These are phyloP conservation scores for Lentinus tigrinus DNA, from an alignment of 768 basidiomycete species.

Conservation along the genomic window DNA sequence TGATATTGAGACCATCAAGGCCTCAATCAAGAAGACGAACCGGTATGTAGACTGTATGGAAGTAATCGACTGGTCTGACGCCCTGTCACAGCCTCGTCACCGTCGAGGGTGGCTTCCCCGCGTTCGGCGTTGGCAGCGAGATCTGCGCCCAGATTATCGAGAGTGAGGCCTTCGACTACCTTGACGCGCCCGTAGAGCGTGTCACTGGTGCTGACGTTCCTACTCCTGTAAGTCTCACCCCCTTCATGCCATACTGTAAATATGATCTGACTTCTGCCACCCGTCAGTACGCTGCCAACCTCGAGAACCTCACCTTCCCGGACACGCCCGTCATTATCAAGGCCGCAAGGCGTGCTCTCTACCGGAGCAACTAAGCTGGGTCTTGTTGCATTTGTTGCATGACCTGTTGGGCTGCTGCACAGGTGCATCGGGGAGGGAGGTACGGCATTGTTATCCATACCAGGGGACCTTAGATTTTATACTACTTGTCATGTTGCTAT, in stretches of 20 bases:
- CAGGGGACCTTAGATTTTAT: slow-evolving; percentile 19
- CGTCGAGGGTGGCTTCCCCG: slow-evolving; percentile 98
- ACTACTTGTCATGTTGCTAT: slow-evolving; percentile 22
- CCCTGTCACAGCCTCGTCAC: slow-evolving; percentile 70
- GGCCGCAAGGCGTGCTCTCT: slow-evolving; percentile 91
- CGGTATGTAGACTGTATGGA: slow-evolving; percentile 46
- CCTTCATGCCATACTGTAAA: slow-evolving; percentile 5
- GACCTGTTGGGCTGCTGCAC: not conserved
- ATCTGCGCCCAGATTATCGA: slow-evolving; percentile 97
- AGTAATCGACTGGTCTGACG: not conserved
- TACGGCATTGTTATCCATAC: not conserved
- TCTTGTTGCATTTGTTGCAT: not conserved
- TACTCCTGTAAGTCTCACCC: slow-evolving; percentile 72
- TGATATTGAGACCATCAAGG: slow-evolving; percentile 96
- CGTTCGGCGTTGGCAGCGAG: slow-evolving; percentile 97
- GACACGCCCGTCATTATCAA: slow-evolving; percentile 88
- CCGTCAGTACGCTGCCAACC: slow-evolving; percentile 79
- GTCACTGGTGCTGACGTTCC: slow-evolving; percentile 97
- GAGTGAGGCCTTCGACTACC: slow-evolving; percentile 96
- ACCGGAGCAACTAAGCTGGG: slow-evolving; percentile 71
- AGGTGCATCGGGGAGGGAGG: slow-evolving; percentile 1
- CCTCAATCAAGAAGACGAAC: slow-evolving; percentile 98
- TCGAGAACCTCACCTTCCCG: slow-evolving; percentile 93
- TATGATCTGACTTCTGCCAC: slow-evolving; percentile 1
- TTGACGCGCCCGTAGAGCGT: slow-evolving; percentile 97